Evolutionary conservation across 2,329 filamentous ascomycete genomes (phyloP), one percentile per base, ranked within the genome.

Genomic region (Ophiostoma perfectum): DNA sequence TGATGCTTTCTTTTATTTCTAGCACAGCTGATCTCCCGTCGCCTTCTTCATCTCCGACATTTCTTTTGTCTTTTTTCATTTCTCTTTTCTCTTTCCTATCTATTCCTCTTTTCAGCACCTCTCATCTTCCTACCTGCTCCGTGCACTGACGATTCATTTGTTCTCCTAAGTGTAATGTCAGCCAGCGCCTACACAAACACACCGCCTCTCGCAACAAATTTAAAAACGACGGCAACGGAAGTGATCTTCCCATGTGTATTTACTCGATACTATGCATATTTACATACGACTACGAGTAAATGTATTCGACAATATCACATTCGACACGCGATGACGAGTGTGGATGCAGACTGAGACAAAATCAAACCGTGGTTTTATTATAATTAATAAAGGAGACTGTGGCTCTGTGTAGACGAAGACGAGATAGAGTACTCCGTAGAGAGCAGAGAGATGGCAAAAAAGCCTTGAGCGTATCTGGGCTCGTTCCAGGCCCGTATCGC

Each of bases 291-390:
- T 27, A 27, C 27, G 42, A 44, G 47, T 27, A 55, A 55, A 18
- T 27, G 14, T 60, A 36, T 18, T 58, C 18, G 4, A 16, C 6
- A 27, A 58, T 6, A 38, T 60, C 5, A 58, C 6, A 58, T 27
- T 36, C 27, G 52, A 58, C 27, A 27, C 27, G 11, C 27, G 55
- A 60, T 38, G 55, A 38, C 27, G 55, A 60, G 55, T 52, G 55
- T 60, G 55, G 27, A 60, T 60, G 55, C 55, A 18, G n/a, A 60
- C 55, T 60, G 27, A 60, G 55, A 60, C 55, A 60, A 38, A 38
- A 2, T 27, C 36, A 38, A 60, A 60, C 55, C 42, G 42, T 36
- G 55, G 12, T 38, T 60, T 38, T 52, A 52, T 52, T 55, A 27
- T 9, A 49, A 55, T 27, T 55, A n/a, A 36, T 38, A 60, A 60